These are phyloP conservation scores for Pichia kluyveri DNA, from an alignment of 805 yeast genomes.

Conservation along the genomic window DNA sequence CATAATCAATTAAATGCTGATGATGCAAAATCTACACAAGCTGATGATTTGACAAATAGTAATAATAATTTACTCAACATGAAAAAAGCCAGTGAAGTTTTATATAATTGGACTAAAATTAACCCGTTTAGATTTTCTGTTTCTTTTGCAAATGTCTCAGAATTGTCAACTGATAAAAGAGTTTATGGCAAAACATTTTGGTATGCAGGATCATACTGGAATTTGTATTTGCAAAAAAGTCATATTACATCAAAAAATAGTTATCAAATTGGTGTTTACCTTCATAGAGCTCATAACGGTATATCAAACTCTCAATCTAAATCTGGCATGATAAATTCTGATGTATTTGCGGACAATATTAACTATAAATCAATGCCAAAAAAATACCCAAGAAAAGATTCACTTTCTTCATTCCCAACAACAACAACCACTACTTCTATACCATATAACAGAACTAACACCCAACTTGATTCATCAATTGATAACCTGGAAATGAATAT, in stretches of 20 bases:
- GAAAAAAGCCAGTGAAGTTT: slow-evolving; percentile 8
- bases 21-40: slow-evolving; percentile 22
- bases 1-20: slow-evolving; percentile 5
- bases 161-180: slow-evolving; percentile 35
- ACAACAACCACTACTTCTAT: background rate
- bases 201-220: slow-evolving; percentile 60
- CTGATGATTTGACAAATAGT: slow-evolving; percentile 5
- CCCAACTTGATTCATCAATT: background rate
- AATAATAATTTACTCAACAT: background rate
- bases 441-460: background rate
- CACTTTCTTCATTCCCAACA: background rate
- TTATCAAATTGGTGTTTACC: slow-evolving; percentile 46
- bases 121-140: slow-evolving; percentile 50
- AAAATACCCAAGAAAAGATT: slow-evolving; percentile 2
- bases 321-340: slow-evolving; percentile 32
- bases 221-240: slow-evolving; percentile 42
- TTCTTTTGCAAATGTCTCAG: slow-evolving; percentile 40
- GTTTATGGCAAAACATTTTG: slow-evolving; percentile 44
- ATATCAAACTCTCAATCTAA: slow-evolving; percentile 28
- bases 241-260: slow-evolving; percentile 30
- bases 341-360: slow-evolving; percentile 24
- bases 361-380: slow-evolving; percentile 21
- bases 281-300: slow-evolving; percentile 37
- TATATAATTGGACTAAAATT: slow-evolving; percentile 31
- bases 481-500: slow-evolving; percentile 18